Conservation (phyloP, 345 rosid species). For the Corchorus olitorius region DNA sequence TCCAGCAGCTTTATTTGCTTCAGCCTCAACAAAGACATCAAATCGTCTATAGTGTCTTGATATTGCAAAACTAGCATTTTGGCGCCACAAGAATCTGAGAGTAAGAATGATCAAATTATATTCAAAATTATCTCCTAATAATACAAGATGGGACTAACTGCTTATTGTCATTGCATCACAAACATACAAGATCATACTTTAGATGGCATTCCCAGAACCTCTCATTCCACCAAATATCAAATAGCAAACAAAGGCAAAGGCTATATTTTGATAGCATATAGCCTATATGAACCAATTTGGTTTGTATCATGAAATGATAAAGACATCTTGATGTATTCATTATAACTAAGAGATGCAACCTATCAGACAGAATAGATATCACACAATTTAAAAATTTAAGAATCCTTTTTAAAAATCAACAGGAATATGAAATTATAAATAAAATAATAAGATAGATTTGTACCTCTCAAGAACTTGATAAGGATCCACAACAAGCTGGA, state of each 20-base stretch:
- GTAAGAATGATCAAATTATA: conserved; percentile 5
- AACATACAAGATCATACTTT: background rate
- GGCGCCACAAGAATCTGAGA: conserved; percentile 78
- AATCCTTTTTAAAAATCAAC: background rate
- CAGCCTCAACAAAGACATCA: conserved; percentile 87
- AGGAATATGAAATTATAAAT: background rate
- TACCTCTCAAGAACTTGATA: conserved; percentile 90
- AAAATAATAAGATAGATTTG: conserved; percentile 18
- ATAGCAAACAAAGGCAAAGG: background rate
- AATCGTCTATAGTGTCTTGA: conserved; percentile 84
- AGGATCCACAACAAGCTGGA: conserved; percentile 84
- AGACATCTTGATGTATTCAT: background rate
- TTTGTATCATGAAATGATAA: conserved; percentile 1
- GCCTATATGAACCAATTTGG: background rate
- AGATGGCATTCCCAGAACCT: background rate
- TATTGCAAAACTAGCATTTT: conserved; percentile 75
- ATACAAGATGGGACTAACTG: background rate
- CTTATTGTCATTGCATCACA: background rate
- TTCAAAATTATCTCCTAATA: background rate
- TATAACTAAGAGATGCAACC: background rate
- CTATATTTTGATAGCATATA: background rate
- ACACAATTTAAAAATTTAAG: background rate
- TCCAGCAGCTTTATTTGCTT: conserved; percentile 88
- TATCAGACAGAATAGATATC: background rate
- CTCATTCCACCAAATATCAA: background rate